phyloP scores from a whole-genome alignment of 2,329 filamentous ascomycete genomes.

The Paraconiothyrium sp. region DNA sequence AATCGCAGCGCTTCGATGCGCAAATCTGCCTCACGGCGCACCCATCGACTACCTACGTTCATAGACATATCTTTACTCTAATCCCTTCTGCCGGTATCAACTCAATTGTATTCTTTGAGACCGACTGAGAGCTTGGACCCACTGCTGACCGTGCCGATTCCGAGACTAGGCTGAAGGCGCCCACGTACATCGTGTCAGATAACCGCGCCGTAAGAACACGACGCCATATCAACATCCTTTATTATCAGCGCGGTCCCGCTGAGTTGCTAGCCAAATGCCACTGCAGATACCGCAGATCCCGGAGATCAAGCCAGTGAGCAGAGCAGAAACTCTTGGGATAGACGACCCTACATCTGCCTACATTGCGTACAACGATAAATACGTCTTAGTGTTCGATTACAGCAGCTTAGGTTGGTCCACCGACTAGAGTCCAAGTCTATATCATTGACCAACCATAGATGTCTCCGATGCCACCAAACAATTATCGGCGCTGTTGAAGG shows the following conservation, averaged over 20 bases:
- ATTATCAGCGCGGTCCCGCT: slow-evolving; percentile 12
- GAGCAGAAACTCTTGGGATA: slow-evolving; percentile 35
- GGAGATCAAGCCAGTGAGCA: slow-evolving; percentile 32
- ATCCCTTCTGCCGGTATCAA: neutral
- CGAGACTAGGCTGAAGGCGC: slow-evolving; percentile 24
- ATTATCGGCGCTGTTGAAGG: slow-evolving; percentile 32
- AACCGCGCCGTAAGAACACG: slow-evolving; percentile 22
- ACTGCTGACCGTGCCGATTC: slow-evolving; percentile 29
- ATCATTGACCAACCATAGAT: slow-evolving; percentile 21
- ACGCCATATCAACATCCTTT: slow-evolving; percentile 14
- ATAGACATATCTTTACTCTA: neutral
- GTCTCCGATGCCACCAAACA: slow-evolving; percentile 31
- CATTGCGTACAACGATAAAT: slow-evolving; percentile 44
- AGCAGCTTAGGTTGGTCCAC: slow-evolving; percentile 34
- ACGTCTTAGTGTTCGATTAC: slow-evolving; percentile 45
- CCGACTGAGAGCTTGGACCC: slow-evolving; percentile 21
- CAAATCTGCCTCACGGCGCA: neutral
- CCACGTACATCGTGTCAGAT: slow-evolving; percentile 6
- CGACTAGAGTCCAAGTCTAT: neutral
- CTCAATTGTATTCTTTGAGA: neutral
- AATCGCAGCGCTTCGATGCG: slow-evolving; percentile 4
- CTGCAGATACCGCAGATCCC: neutral
- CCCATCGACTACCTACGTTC: neutral
- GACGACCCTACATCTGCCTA: slow-evolving; percentile 36
- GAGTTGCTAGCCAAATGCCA: neutral